Evolutionary conservation across 345 rosid genomes (phyloP).

Genomic region (Eucalyptus marginata): DNA sequence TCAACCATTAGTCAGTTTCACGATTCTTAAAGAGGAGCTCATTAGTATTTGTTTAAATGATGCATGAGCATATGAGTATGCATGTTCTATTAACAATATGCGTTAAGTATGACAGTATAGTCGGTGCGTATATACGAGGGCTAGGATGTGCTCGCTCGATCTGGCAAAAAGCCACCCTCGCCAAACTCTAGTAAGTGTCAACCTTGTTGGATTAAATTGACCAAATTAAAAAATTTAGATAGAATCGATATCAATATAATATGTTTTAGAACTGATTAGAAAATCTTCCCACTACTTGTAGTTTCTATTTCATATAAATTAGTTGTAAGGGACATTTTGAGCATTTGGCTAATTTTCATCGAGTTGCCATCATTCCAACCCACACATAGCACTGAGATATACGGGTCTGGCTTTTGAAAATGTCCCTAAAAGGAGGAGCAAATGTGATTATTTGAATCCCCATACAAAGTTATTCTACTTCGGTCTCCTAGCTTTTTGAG

Average conservation of each 20-base stretch:
- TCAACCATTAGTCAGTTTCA: background rate
- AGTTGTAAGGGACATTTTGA: background rate
- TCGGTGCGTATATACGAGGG: rapidly evolving
- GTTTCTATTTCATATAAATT: too few species aligned
- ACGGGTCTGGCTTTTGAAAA: background rate
- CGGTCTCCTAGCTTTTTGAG: background rate
- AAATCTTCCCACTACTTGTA: background rate
- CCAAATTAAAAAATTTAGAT: too few species aligned
- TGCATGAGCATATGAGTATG: background rate
- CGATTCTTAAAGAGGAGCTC: background rate
- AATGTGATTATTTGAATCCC: background rate
- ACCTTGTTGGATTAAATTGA: too few species aligned
- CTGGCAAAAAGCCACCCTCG: background rate
- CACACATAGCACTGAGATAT: background rate
- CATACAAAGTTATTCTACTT: background rate
- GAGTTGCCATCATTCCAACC: background rate
- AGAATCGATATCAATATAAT: too few species aligned
- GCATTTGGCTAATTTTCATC: background rate
- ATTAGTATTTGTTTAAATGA: background rate
- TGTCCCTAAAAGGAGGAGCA: background rate
- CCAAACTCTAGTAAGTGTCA: rapidly evolving
- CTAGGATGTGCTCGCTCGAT: rapidly evolving
- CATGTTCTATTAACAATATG: background rate
- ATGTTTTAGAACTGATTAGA: background rate
- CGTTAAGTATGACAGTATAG: background rate